Base-by-base conservation (phyloP, 805 yeast species). In the Kuraishia hungarica region DNA sequence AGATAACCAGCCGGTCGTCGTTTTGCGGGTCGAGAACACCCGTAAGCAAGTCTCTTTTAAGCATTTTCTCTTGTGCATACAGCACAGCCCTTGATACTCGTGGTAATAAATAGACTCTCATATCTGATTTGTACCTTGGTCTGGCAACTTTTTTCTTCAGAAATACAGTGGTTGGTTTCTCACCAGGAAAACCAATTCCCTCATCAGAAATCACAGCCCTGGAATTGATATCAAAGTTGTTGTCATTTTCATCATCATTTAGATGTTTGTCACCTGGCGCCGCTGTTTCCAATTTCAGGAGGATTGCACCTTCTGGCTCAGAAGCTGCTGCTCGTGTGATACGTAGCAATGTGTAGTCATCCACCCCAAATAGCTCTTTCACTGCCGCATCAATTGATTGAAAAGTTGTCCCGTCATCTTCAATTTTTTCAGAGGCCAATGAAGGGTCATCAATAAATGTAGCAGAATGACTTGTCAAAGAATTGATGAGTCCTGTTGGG, bases 111-210 rank as follows among this genome's bases (percentile, higher is more conserved):
- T 78, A 82, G n/a, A 82, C 77, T 62, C 81, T 79, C 87, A 83
- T 83, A 59, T 79, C 80, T 4, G 81, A 72, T 62, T 83, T 83
- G 65, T 83, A 83, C 39, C 87, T 66, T 13, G 87, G 87, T 59
- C 86, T 69, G 15, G 86, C 86, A 39, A 82, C 76, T 23, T 77
- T 71, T 57, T 80, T 80, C 64, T 83, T 83, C 52, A 83, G 66
- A 61, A 79, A 82, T 2, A 77, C 66, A 47, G 81, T 74, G 26
- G 75, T 68, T 1, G 82, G 79, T 35, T 71, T 66, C 51, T 77
- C 80, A 24, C 75, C 75, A 1, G 62, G 58, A 29, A 64, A 64
- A 1, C 81, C 81, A 35, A 77, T 52, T 2, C 56, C 28, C 1
- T 35, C 52, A 65, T 72, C 76, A 6, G 55, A 49, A 20, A 55